Conservation (phyloP, 1,284 basidiomycete species). For the Cryptococcus sp. region DNA sequence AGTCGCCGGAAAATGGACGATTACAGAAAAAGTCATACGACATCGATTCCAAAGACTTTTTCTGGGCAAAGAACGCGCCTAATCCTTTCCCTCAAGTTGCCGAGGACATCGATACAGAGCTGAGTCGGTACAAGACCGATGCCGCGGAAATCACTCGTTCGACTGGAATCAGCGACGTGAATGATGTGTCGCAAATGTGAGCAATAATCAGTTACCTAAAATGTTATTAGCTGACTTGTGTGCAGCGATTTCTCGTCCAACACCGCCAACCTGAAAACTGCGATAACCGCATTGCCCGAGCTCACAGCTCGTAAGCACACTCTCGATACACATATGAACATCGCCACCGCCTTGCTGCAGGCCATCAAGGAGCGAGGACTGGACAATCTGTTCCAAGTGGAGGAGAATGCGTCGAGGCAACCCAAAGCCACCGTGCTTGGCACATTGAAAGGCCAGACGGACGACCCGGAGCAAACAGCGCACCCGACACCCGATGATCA, state of each 20-base stretch:
- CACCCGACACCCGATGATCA: slow-evolving; percentile 74
- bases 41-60: slow-evolving; percentile 97
- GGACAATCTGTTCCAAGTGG: slow-evolving; percentile 94
- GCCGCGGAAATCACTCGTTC: slow-evolving; percentile 95
- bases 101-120: slow-evolving; percentile 91
- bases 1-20: slow-evolving; percentile 60
- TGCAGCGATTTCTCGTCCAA: slow-evolving; percentile 87
- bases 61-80: slow-evolving; percentile 95
- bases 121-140: slow-evolving; percentile 83
- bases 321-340: slow-evolving; percentile 99
- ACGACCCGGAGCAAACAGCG: slow-evolving; percentile 61
- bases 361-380: slow-evolving; percentile 94
- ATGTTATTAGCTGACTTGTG: neutral
- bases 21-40: slow-evolving; percentile 89
- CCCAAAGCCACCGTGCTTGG: slow-evolving; percentile 80
- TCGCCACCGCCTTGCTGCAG: slow-evolving; percentile 91
- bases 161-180: slow-evolving; percentile 93
- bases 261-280: slow-evolving; percentile 92
- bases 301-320: slow-evolving; percentile 94
- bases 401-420: slow-evolving; percentile 87
- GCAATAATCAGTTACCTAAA: slow-evolving; percentile 38
- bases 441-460: slow-evolving; percentile 60
- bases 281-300: slow-evolving; percentile 97
- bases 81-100: slow-evolving; percentile 98
- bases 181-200: slow-evolving; percentile 89